phyloP scores from a whole-genome alignment of 345 rosid genomes.

The Syzygium grande region DNA sequence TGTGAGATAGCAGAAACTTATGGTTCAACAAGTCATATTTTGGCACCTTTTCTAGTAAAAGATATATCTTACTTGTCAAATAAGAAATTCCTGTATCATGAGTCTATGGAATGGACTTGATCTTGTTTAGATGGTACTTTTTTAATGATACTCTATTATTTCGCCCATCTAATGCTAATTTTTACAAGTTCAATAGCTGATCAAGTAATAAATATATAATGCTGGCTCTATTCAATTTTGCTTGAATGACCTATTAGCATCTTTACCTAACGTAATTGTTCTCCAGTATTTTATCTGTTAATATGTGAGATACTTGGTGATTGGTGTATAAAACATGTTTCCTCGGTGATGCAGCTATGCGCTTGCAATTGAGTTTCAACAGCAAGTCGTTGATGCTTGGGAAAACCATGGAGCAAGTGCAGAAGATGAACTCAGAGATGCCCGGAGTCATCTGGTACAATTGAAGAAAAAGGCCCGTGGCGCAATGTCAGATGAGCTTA shows the following conservation, averaged over 20 bases:
- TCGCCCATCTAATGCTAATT: background rate
- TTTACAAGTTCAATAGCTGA: background rate
- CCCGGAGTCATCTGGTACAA: conserved; percentile 43
- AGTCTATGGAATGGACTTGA: background rate
- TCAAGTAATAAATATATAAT: background rate
- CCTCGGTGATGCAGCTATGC: conserved; percentile 47
- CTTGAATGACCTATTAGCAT: background rate
- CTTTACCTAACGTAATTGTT: background rate
- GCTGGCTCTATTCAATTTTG: background rate
- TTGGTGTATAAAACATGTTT: background rate
- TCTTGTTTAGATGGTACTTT: background rate
- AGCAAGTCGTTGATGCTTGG: conserved; percentile 68
- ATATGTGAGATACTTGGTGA: background rate
- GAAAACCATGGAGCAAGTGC: conserved; percentile 68
- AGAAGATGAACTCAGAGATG: conserved; percentile 58
- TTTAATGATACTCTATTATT: background rate
- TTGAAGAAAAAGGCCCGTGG: conserved; percentile 50
- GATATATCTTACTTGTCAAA: background rate
- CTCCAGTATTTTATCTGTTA: background rate
- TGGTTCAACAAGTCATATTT: background rate
- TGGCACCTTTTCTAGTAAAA: background rate
- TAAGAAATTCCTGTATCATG: background rate
- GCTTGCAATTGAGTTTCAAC: conserved; percentile 81
- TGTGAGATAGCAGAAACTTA: background rate
- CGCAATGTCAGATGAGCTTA: conserved; percentile 20